These are phyloP conservation scores for Passalora sequoiae DNA, from an alignment of 2,329 filamentous ascomycete genomes.

Conservation along the genomic window DNA sequence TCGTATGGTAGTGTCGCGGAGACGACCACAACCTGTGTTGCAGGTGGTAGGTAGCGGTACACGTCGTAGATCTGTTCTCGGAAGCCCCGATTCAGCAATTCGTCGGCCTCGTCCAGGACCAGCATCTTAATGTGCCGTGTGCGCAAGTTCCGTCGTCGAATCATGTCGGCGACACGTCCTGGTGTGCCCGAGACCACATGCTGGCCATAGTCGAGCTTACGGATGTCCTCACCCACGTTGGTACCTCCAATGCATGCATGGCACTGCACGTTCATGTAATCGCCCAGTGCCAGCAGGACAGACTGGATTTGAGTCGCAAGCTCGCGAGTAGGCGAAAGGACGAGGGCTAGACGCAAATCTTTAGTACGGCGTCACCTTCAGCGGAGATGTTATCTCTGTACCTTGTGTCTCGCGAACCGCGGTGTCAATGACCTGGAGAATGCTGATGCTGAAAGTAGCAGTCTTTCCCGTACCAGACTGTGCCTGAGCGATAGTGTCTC, in stretches of 20 bases:
- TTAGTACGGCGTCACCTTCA: background rate
- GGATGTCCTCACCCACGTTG: conserved; percentile 95
- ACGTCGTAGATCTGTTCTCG: conserved; percentile 99
- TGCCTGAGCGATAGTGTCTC: conserved; percentile 96
- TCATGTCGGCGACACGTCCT: conserved; percentile 88
- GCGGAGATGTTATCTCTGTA: conserved; percentile 53
- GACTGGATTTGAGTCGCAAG: conserved; percentile 97
- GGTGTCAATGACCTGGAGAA: conserved; percentile 96
- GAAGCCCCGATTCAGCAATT: conserved; percentile 87
- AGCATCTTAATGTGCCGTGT: conserved; percentile 75
- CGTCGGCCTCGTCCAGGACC: conserved; percentile 70
- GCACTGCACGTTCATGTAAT: conserved; percentile 99
- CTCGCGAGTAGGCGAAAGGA: conserved; percentile 93
- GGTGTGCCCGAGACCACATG: conserved; percentile 97
- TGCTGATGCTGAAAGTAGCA: conserved; percentile 98
- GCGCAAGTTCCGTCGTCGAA: conserved; percentile 65
- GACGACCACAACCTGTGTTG: conserved; percentile 97
- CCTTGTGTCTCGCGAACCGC: conserved; percentile 92
- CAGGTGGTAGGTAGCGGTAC: conserved; percentile 91
- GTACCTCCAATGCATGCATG: conserved; percentile 98
- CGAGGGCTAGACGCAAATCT: conserved; percentile 56
- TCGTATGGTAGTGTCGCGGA: conserved; percentile 96
- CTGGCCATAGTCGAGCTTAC: conserved; percentile 94
- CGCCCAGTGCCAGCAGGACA: conserved; percentile 97
- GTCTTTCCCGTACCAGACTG: conserved; percentile 99